Conservation (phyloP, 2,329 filamentous ascomycete genomes). For the Alternaria sp. region DNA sequence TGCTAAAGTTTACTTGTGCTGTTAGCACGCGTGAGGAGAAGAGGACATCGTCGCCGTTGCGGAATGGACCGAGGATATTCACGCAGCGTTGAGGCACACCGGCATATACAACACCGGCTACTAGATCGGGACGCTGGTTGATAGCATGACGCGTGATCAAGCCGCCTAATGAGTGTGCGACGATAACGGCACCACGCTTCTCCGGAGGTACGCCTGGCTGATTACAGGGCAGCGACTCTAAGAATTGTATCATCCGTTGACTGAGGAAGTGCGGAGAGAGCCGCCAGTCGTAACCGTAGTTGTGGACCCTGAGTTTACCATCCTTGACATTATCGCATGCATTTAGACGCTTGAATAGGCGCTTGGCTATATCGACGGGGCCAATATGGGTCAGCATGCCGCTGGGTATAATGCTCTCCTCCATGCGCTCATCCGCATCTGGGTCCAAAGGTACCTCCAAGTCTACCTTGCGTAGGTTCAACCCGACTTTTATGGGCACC, state of each 20-base stretch:
- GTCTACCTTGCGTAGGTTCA: conserved; percentile 91
- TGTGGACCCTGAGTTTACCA: conserved; percentile 78
- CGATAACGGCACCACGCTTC: conserved; percentile 74
- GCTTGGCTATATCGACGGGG: conserved; percentile 85
- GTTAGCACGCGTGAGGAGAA: conserved; percentile 89
- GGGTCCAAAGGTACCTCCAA: conserved; percentile 82
- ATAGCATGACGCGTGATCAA: conserved; percentile 87
- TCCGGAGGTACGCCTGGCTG: conserved; percentile 59
- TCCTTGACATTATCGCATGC: conserved; percentile 74
- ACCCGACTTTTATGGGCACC: conserved; percentile 90
- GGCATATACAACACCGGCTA: conserved; percentile 84
- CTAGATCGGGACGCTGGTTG: conserved; percentile 83
- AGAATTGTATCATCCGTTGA: conserved; percentile 71
- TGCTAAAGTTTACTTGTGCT: conserved; percentile 90
- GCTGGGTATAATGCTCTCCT: conserved; percentile 80
- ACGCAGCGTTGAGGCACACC: conserved; percentile 85
- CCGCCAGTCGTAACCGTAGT: conserved; percentile 96
- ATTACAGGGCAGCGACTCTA: conserved; percentile 79
- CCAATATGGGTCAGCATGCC: conserved; percentile 93
- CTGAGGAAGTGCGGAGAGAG: conserved; percentile 81
- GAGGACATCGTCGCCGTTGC: conserved; percentile 91
- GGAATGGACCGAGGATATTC: conserved; percentile 87
- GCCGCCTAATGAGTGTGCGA: conserved; percentile 87
- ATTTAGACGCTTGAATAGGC: conserved; percentile 78
- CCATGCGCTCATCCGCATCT: conserved; percentile 84